Percentiles rank a stretch among this genome's conserved stretches.
Evolutionary conservation across 2,329 filamentous ascomycete genomes (phyloP).

Genomic region (Penicillium aurantiogriseum): DNA sequence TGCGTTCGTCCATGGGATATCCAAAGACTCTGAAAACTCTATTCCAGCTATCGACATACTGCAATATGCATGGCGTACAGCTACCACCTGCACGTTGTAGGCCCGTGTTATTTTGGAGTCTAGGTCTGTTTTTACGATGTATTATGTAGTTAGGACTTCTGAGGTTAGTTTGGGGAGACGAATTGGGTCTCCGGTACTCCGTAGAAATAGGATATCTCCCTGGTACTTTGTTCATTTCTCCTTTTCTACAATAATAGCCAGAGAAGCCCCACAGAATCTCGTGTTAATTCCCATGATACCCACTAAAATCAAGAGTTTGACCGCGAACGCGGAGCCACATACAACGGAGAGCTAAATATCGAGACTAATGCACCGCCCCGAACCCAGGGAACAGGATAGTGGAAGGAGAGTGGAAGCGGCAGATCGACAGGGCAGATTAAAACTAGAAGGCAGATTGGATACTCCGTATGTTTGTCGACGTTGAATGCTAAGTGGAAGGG

Average conservation of each 20-base stretch:
- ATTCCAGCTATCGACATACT: slow-evolving; percentile 9
- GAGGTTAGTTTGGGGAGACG: neutral
- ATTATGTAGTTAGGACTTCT: neutral
- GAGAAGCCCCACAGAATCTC: neutral
- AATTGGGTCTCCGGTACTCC: neutral
- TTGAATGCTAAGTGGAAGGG: neutral
- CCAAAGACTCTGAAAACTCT: neutral
- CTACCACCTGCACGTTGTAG: neutral
- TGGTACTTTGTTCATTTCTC: neutral
- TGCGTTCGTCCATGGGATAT: slow-evolving; percentile 11
- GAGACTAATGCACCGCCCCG: slow-evolving; percentile 9
- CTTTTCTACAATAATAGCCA: neutral
- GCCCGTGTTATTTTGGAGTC: neutral
- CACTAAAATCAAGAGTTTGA: neutral
- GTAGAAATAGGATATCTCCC: neutral
- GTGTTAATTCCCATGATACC: neutral
- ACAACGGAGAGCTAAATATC: neutral
- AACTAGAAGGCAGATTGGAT: neutral
- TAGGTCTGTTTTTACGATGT: neutral
- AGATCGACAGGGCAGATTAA: slow-evolving; percentile 3
- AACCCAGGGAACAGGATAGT: slow-evolving; percentile 8
- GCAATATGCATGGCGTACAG: slow-evolving; percentile 21
- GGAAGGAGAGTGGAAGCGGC: slow-evolving; percentile 11
- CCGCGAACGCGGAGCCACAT: neutral
- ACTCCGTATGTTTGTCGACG: neutral